These are phyloP conservation scores for Passalora sequoiae DNA, from an alignment of 2,329 filamentous ascomycete genomes.

Conservation along the genomic window DNA sequence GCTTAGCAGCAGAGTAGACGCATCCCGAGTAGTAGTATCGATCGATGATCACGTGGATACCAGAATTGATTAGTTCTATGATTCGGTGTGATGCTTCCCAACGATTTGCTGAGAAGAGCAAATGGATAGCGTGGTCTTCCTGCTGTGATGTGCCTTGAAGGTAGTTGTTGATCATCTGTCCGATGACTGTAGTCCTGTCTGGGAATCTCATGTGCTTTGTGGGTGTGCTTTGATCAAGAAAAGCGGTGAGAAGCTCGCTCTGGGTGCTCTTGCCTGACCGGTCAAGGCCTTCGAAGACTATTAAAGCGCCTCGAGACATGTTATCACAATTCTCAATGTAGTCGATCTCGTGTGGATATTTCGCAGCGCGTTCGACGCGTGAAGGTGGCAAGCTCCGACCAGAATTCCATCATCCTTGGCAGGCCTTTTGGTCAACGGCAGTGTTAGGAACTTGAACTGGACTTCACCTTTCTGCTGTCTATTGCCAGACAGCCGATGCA, in stretches of 20 bases:
- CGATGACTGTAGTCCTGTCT: slow-evolving; percentile 77
- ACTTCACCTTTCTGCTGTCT: no score
- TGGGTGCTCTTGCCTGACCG: slow-evolving; percentile 90
- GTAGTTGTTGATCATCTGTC: slow-evolving; percentile 80
- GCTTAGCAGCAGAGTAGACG: slow-evolving; percentile 87
- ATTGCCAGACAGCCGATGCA: no score
- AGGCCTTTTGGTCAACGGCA: no score
- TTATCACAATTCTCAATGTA: no score
- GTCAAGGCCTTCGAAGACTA: slow-evolving; percentile 85
- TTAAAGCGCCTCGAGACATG: slow-evolving; percentile 67
- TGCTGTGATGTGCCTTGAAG: slow-evolving; percentile 66
- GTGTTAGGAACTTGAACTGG: no score
- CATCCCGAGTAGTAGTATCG: slow-evolving; percentile 94
- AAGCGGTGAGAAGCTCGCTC: slow-evolving; percentile 61
- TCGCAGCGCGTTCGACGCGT: no score
- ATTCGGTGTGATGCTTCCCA: slow-evolving; percentile 62
- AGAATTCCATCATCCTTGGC: no score
- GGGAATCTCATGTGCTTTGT: slow-evolving; percentile 62
- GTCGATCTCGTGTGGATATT: no score
- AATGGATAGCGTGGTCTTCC: slow-evolving; percentile 84
- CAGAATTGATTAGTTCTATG: slow-evolving; percentile 49
- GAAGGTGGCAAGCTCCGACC: no score
- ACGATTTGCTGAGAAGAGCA: slow-evolving; percentile 84
- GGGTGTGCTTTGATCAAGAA: slow-evolving; percentile 47
- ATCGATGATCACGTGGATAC: slow-evolving; percentile 77